Percentiles rank a stretch among this genome's conserved stretches.
Evolutionary conservation across 371 early-diverging fungal genomes (phyloP).

Genomic region (Mortierella sp.): DNA sequence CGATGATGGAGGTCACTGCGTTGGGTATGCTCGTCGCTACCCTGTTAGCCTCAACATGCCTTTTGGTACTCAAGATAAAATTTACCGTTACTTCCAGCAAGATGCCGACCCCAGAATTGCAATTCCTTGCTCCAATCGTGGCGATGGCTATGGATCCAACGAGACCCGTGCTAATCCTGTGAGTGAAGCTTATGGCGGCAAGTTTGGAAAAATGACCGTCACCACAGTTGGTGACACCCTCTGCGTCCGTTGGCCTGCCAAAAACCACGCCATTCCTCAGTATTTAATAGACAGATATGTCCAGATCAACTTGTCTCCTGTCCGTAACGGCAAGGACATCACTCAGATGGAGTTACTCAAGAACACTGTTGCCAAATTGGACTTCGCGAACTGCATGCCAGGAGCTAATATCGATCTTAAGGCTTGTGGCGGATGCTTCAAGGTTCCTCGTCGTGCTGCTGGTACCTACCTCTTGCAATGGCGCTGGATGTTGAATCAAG

Average conservation of each 20-base stretch:
- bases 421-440: constrained; percentile 57
- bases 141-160: constrained; percentile 12
- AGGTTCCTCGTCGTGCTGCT: constrained; percentile 38
- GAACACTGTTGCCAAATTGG: constrained; percentile 19
- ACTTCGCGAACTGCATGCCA: constrained; percentile 24
- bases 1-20: too few relatives aligned
- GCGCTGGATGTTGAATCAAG: constrained; percentile 42
- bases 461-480: constrained; percentile 52
- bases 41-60: too few relatives aligned
- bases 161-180: constrained; percentile 20
- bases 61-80: neutral
- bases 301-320: constrained; percentile 27
- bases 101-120: too few relatives aligned
- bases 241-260: constrained; percentile 3
- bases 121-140: neutral
- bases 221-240: constrained; percentile 26
- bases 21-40: too few relatives aligned
- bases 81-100: constrained; percentile 20
- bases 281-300: constrained; percentile 16
- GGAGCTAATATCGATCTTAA: constrained; percentile 15
- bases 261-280: constrained; percentile 13
- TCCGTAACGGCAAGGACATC: constrained; percentile 23
- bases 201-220: constrained; percentile 24
- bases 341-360: constrained; percentile 16
- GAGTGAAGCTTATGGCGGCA: constrained; percentile 17